Evolutionary conservation across 148 eudicot species (phyloP).

Genomic region (Nepenthes mirabilis): DNA sequence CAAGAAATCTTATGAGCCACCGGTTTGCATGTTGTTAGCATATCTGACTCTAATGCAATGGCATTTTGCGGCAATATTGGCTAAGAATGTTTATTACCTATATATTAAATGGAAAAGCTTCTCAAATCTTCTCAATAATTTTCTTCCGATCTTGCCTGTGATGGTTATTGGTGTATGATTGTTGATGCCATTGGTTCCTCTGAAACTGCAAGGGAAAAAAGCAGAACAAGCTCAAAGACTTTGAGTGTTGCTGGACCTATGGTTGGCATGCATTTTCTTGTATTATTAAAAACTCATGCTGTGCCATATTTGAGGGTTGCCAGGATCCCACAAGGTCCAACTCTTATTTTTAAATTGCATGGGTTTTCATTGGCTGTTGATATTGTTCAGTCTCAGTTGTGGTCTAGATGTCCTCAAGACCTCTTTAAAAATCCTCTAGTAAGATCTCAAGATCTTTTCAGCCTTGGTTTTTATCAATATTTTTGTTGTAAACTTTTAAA

Average conservation of each 20-base stretch:
- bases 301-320: slow-evolving; percentile 79
- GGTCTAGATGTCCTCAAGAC: slow-evolving; percentile 80
- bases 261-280: slow-evolving; percentile 92
- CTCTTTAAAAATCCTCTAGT: slow-evolving; percentile 75
- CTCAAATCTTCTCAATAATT: too few relatives aligned
- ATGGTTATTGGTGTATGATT: not conserved
- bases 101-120: too few relatives aligned
- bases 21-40: too few relatives aligned
- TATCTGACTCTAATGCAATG: too few relatives aligned
- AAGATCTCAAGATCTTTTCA: too few relatives aligned
- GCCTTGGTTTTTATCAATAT: too few relatives aligned
- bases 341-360: slow-evolving; percentile 68
- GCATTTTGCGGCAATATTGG: too few relatives aligned
- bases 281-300: slow-evolving; percentile 58
- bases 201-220: slow-evolving; percentile 62
- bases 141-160: not conserved
- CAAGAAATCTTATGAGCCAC: too few relatives aligned
- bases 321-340: slow-evolving; percentile 89
- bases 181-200: not conserved
- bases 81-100: too few relatives aligned
- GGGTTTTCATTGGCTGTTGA: slow-evolving; percentile 77
- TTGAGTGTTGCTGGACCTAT: slow-evolving; percentile 88
- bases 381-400: slow-evolving; percentile 62
- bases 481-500: too few relatives aligned
- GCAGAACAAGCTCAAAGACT: slow-evolving; percentile 73